phyloP scores from a whole-genome alignment of 768 basidiomycete genomes.

The Tricholoma saponaceum region DNA sequence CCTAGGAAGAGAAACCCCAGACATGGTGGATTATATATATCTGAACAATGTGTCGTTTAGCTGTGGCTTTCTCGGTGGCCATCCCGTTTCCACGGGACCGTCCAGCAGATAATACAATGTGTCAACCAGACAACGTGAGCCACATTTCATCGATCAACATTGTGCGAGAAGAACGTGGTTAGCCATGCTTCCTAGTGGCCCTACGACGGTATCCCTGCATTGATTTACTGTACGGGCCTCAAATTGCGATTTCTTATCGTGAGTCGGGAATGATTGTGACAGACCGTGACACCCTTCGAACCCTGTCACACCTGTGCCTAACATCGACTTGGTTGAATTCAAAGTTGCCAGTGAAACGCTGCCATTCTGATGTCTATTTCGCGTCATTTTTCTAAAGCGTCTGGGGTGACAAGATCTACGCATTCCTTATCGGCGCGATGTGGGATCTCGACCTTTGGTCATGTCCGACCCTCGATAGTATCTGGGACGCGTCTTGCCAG shows the following conservation, averaged over 20 bases:
- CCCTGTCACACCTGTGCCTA: background rate
- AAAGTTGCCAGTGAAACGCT: too few relatives aligned
- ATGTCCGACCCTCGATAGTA: background rate
- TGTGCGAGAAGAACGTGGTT: background rate
- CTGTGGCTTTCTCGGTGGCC: background rate
- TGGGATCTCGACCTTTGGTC: background rate
- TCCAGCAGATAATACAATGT: background rate
- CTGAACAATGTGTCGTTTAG: background rate
- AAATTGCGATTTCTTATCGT: background rate
- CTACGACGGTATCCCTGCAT: background rate
- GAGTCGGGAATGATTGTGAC: background rate
- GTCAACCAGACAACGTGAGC: background rate
- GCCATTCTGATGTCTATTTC: background rate
- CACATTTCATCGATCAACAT: slow-evolving; percentile 1
- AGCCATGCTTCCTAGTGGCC: background rate
- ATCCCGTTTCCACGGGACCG: background rate
- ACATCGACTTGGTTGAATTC: background rate
- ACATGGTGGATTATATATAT: background rate
- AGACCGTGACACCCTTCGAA: background rate
- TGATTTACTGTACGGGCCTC: background rate
- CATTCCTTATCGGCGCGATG: background rate
- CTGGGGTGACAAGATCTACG: background rate
- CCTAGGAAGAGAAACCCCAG: background rate
- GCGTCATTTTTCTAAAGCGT: background rate
- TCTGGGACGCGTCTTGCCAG: slow-evolving; percentile 12